Conservation (phyloP, 2,329 filamentous ascomycete species). For the Fonsecaea monophora region DNA sequence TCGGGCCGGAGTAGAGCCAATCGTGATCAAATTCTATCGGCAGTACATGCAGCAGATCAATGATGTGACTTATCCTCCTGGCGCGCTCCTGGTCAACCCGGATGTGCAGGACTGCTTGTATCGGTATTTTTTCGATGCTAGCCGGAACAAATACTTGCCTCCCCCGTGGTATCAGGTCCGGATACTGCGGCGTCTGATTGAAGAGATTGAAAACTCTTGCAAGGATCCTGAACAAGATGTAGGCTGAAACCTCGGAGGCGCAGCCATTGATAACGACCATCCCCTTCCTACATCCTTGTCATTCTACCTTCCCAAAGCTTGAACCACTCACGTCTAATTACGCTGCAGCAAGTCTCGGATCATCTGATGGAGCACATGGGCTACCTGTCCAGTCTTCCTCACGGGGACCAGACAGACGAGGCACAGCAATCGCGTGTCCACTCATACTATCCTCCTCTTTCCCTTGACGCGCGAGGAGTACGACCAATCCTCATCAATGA, state of each 20-base stretch:
- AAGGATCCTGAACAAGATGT: slow-evolving; percentile 83
- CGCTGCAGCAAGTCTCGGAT: slow-evolving; percentile 77
- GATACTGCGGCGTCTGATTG: slow-evolving; percentile 75
- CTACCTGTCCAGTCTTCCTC: slow-evolving; percentile 66
- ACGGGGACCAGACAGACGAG: slow-evolving; percentile 68
- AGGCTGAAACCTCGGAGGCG: slow-evolving; percentile 28
- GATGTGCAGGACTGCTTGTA: slow-evolving; percentile 72
- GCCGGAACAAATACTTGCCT: slow-evolving; percentile 51
- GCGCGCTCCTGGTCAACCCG: slow-evolving; percentile 63
- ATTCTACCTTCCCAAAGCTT: not conserved
- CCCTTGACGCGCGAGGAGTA: slow-evolving; percentile 26
- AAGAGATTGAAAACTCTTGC: slow-evolving; percentile 74
- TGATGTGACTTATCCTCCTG: slow-evolving; percentile 71
- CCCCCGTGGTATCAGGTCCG: slow-evolving; percentile 73
- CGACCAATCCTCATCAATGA: slow-evolving; percentile 38
- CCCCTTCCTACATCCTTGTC: not conserved
- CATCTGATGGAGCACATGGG: slow-evolving; percentile 75
- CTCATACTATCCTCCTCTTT: slow-evolving; percentile 36
- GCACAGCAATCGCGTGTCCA: slow-evolving; percentile 62
- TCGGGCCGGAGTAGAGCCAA: slow-evolving; percentile 43
- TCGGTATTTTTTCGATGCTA: slow-evolving; percentile 66
- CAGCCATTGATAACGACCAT: not conserved
- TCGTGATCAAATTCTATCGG: slow-evolving; percentile 65
- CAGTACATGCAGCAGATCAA: slow-evolving; percentile 80
- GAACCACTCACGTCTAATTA: slow-evolving; percentile 29